phyloP scores from a whole-genome alignment of 2,329 filamentous ascomycete genomes.

The Pleoardoris graminearum region DNA sequence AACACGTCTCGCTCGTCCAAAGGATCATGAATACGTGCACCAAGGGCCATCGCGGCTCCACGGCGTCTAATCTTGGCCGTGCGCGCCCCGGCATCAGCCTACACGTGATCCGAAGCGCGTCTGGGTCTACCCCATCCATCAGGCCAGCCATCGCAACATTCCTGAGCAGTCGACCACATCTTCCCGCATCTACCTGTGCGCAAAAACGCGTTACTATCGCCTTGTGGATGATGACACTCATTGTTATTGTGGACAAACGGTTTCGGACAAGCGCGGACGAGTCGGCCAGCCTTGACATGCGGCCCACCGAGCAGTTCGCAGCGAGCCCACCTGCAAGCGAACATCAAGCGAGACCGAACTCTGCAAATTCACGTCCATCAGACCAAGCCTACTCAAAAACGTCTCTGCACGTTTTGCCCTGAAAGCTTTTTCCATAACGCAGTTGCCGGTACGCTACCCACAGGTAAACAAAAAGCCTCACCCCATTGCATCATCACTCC shows the following conservation, averaged over 20 bases:
- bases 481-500: conserved; percentile 4
- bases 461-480: conserved; percentile 10
- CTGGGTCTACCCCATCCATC: neutral
- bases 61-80: conserved; percentile 8
- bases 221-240: neutral
- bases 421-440: conserved; percentile 3
- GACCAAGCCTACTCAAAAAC: no score
- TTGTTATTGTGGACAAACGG: conserved; percentile 9
- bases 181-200: neutral
- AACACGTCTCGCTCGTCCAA: conserved; percentile 1
- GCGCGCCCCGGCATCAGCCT: neutral
- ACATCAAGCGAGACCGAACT: neutral
- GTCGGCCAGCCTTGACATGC: neutral
- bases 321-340: neutral
- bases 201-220: neutral
- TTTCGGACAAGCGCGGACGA: conserved; percentile 3
- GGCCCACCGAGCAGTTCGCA: conserved; percentile 5
- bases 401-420: no score
- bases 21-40: conserved; percentile 1
- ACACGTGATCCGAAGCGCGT: neutral
- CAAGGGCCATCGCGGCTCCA: conserved; percentile 13
- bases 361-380: no score
- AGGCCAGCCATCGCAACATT: neutral
- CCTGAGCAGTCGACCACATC: neutral
- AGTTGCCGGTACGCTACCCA: conserved; percentile 1